Evolutionary conservation across 257 asterid species (phyloP), one percentile per base, ranked within the genome.

Genomic region (Nemophila menziesii): DNA sequence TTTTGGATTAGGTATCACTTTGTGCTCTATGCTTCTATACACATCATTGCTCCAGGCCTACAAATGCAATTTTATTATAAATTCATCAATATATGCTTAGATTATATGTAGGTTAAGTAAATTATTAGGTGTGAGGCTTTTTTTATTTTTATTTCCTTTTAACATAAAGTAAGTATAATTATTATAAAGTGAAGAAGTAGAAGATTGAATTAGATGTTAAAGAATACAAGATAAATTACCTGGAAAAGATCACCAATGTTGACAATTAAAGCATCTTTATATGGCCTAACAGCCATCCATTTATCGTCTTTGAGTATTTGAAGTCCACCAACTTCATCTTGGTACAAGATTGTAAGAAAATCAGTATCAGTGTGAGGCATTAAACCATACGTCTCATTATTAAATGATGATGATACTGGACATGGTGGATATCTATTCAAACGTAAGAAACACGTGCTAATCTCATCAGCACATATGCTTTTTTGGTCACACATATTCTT

Each of bases 191-290:
- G n/a, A n/a, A n/a, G n/a, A n/a, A n/a, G n/a, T n/a, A n/a, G n/a
- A n/a, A n/a, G n/a, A n/a, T n/a, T n/a, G n/a, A n/a, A n/a, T n/a
- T n/a, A n/a, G n/a, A n/a, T n/a, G n/a, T n/a, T n/a, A n/a, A n/a
- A n/a, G n/a, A n/a, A n/a, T n/a, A n/a, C n/a, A n/a, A n/a, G n/a
- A n/a, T n/a, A n/a, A n/a, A n/a, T 27, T 58, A 82, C 94, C 84
- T 82, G 87, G 27, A 82, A 82, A 34, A 82, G 87, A 51, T 82
- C 94, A 36, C 94, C 94, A 55, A 82, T 73, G 71, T 82, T 82
- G 74, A 82, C 74, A 51, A 78, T 71, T 17, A 82, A 80, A 22
- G 92, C 94, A 43, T 79, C 65, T 20, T 59, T 20, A 41, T 61
- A 65, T 8, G 94, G 94, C 5, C 64, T 68, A 60, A 82, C 87